Evolutionary conservation across 345 rosid genomes (phyloP).

Genomic region (Alliaria petiolata): DNA sequence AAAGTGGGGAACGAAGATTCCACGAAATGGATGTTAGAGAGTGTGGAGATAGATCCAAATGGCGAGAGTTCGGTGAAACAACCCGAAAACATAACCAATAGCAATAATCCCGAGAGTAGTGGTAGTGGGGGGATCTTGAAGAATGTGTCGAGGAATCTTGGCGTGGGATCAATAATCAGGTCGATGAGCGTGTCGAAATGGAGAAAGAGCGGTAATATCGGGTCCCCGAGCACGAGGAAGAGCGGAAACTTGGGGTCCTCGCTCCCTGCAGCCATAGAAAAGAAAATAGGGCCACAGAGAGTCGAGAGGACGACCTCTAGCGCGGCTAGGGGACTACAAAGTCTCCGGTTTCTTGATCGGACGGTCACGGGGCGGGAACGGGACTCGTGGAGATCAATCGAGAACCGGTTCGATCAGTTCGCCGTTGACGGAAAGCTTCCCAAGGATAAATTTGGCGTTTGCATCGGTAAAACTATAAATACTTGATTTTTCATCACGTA

Average conservation of each 20-base stretch:
- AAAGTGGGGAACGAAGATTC: constrained; percentile 26
- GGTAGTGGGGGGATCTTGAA: constrained; percentile 15
- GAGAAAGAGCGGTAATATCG: constrained; percentile 32
- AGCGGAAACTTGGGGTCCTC: constrained; percentile 24
- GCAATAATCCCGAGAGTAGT: background rate
- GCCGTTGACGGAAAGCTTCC: constrained; percentile 53
- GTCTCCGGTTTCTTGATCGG: constrained; percentile 80
- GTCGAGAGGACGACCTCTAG: constrained; percentile 52
- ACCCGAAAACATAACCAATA: constrained; percentile 2
- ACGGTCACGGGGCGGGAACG: constrained; percentile 61
- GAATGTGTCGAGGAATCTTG: constrained; percentile 21
- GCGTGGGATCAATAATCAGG: constrained; percentile 32
- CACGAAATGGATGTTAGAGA: constrained; percentile 48
- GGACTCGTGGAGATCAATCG: constrained; percentile 80
- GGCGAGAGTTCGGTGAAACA: constrained; percentile 28
- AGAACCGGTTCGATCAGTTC: constrained; percentile 60
- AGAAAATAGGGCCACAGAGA: constrained; percentile 5
- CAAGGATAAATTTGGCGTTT: constrained; percentile 66
- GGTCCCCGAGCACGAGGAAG: background rate
- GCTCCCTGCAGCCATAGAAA: background rate
- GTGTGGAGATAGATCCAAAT: constrained; percentile 43
- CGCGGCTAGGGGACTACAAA: constrained; percentile 66
- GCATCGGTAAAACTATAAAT: constrained; percentile 46
- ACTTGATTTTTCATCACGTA: background rate
- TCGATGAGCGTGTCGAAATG: constrained; percentile 40